Conservation (phyloP, 257 asterid species). For the Fraxinus anomala region DNA sequence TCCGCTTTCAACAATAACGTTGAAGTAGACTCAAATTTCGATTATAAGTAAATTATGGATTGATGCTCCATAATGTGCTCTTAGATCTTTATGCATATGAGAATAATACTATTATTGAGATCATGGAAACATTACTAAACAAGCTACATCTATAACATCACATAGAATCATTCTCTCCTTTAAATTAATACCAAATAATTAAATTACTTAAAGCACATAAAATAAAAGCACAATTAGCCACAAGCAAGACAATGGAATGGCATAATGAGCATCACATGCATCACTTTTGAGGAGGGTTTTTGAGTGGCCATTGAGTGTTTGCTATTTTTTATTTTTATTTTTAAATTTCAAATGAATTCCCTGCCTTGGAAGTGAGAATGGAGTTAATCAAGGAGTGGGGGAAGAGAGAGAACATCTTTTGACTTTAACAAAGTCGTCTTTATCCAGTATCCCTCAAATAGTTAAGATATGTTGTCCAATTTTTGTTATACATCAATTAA, state of each 20-base stretch:
- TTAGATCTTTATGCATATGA: neutral
- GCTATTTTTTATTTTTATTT: neutral
- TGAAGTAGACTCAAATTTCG: neutral
- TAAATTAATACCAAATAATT: constrained; percentile 11
- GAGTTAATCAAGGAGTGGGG: neutral
- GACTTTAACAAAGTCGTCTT: constrained; percentile 32
- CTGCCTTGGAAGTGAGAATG: constrained; percentile 40
- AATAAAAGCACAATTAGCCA: constrained; percentile 37
- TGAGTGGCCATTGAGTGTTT: constrained; percentile 11
- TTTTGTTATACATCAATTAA: too few relatives aligned
- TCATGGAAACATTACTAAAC: neutral
- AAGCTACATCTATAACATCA: neutral
- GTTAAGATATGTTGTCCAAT: too few relatives aligned
- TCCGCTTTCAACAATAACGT: too few relatives aligned
- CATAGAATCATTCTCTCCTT: constrained; percentile 4
- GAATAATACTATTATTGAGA: neutral
- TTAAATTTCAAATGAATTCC: constrained; percentile 20
- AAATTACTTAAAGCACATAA: constrained; percentile 11
- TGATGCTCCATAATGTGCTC: neutral
- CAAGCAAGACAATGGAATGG: constrained; percentile 47
- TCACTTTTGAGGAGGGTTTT: constrained; percentile 34
- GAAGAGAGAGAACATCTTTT: constrained; percentile 29
- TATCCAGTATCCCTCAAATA: neutral
- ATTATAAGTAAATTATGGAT: neutral
- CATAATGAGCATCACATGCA: constrained; percentile 55